Evolutionary conservation across 2,329 filamentous ascomycete genomes (phyloP).

Genomic region (Nothophaeocryptopus gaeumannii): DNA sequence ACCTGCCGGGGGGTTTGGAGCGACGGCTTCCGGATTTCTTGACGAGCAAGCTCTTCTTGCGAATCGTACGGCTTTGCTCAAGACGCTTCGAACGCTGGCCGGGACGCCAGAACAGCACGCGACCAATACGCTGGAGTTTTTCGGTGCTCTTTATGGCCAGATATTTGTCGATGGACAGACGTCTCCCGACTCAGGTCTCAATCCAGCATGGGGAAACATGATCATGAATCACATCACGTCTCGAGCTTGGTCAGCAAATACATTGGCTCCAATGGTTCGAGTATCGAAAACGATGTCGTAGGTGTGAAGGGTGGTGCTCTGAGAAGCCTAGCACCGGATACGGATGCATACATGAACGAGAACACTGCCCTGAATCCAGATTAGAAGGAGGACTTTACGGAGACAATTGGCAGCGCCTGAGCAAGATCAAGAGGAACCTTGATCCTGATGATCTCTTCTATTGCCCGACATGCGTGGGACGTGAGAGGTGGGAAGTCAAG

Average conservation of each 20-base stretch:
- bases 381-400: conserved; percentile 21
- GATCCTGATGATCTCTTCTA: conserved; percentile 21
- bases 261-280: conserved; percentile 9
- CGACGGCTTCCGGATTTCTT: conserved; percentile 13
- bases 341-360: conserved; percentile 41
- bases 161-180: conserved; percentile 38
- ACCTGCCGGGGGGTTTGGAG: conserved; percentile 26
- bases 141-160: conserved; percentile 31
- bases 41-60: conserved; percentile 24
- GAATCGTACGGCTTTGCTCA: conserved; percentile 7
- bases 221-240: conserved; percentile 36
- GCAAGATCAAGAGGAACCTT: conserved; percentile 14
- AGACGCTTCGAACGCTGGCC: conserved; percentile 25
- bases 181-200: conserved; percentile 47
- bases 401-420: conserved; percentile 14
- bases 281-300: conserved; percentile 32
- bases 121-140: conserved; percentile 39
- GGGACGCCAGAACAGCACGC: conserved; percentile 27
- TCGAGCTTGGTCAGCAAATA: conserved; percentile 23
- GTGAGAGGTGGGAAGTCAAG: conserved; percentile 14
- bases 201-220: conserved; percentile 52
- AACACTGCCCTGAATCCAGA: conserved; percentile 22
- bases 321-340: conserved; percentile 32
- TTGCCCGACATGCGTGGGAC: conserved; percentile 24
- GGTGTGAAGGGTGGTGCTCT: conserved; percentile 34